Evolutionary conservation across 208 protist species (phyloP).

Genomic region (Entamoeba moshkovskii): DNA sequence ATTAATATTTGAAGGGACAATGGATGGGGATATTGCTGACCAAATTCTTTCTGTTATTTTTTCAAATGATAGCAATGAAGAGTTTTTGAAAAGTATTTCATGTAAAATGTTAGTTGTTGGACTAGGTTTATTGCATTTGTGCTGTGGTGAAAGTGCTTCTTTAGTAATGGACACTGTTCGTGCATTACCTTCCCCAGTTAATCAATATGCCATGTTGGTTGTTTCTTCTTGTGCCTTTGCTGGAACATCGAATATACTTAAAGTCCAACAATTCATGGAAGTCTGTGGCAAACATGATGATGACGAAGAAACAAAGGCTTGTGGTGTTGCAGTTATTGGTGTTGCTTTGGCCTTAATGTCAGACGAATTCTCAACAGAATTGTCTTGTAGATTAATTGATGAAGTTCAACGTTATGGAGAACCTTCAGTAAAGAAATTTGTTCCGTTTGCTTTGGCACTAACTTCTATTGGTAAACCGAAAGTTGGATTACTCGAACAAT

Average conservation of each 20-base stretch:
- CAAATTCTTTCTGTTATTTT: slow-evolving; percentile 14
- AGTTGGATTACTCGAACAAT: slow-evolving; percentile 81
- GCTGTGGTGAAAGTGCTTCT: slow-evolving; percentile 64
- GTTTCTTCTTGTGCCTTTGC: slow-evolving; percentile 88
- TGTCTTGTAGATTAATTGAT: slow-evolving; percentile 84
- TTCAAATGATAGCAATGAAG: not conserved
- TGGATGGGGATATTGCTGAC: slow-evolving; percentile 16
- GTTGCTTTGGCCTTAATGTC: slow-evolving; percentile 89
- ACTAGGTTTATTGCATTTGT: slow-evolving; percentile 28
- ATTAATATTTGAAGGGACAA: slow-evolving; percentile 38
- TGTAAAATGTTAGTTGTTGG: slow-evolving; percentile 21
- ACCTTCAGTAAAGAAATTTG: slow-evolving; percentile 49
- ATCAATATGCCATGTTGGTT: slow-evolving; percentile 66
- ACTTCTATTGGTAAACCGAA: slow-evolving; percentile 77
- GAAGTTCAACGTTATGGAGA: slow-evolving; percentile 57
- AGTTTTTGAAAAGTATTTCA: slow-evolving; percentile 15
- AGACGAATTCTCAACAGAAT: slow-evolving; percentile 86
- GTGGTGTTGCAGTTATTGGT: slow-evolving; percentile 78
- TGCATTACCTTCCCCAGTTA: slow-evolving; percentile 33
- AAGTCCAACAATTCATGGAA: slow-evolving; percentile 81
- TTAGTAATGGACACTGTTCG: slow-evolving; percentile 69
- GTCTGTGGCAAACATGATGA: slow-evolving; percentile 62
- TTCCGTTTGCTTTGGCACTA: slow-evolving; percentile 89
- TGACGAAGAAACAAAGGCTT: slow-evolving; percentile 35
- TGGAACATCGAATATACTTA: slow-evolving; percentile 89